Evolutionary conservation across 2,329 filamentous ascomycete species (phyloP), one percentile per base, ranked within the genome.

Genomic region (Aspergillus neotritici): DNA sequence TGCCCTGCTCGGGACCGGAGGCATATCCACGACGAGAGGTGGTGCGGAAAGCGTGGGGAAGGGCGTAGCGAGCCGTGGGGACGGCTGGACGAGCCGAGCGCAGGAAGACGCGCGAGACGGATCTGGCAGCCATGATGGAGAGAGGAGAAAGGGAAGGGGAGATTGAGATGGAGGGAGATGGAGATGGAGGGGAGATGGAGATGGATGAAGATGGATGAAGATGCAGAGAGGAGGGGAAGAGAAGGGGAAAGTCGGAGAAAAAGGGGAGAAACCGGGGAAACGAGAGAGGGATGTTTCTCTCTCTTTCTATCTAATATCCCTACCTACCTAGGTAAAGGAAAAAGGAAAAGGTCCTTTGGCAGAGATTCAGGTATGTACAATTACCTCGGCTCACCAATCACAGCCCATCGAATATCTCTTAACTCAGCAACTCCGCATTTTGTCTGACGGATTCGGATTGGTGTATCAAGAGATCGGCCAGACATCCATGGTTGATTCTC

Each of bases 1-100:
- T 72, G 46, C 78, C 74, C 56, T 73, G 69, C 41, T 59, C 66
- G 53, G 80, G 70, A 68, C 82, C 82, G 43, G 85, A 84, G 34
- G 89, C 84, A 72, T 94, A 94, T 69, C 82, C 83, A 54, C 88
- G 86, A 55, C 83, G 85, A 60, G 80, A 80, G 60, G 84, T 77
- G 63, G 83, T 80, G 67, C 84, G 85, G 75, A 89, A 83, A 55
- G 80, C 77, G 58, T 84, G 79, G 55, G 67, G 62, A 47, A 70
- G 67, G 41, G 72, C 72, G 69, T 81, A 82, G 53, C 76, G 75
- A 40, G 72, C 66, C 67, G 84, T 80, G 63, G 74, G 75, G 41
- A 67, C 57, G 44, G 70, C 67, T 66, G 65, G 59, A 52, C 65
- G 61, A 44, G 62, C 61, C 5, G 66, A 65, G 57, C 68, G 69